A percentile compares a stretch with the other conserved stretches of the same genome.
Evolutionary conservation across 371 early-diverging fungal genomes (phyloP).

Genomic region (Zychaea mexicana): DNA sequence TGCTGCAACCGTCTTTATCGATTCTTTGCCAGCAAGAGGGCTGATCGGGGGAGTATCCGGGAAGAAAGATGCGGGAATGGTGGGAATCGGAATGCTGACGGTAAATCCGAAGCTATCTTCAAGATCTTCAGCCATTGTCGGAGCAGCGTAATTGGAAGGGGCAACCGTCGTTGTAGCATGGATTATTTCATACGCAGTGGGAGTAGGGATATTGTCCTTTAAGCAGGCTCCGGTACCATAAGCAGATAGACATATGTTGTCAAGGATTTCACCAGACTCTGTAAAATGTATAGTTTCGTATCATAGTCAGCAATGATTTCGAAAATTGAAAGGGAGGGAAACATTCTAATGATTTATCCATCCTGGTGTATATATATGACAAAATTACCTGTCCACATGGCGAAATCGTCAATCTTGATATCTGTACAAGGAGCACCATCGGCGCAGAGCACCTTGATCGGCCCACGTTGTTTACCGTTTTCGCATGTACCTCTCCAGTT

Average conservation of each 20-base stretch:
- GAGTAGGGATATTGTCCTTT: background rate
- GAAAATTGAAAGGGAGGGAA: too few species aligned
- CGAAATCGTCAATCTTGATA: conserved; percentile 4
- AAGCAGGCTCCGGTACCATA: conserved; percentile 1
- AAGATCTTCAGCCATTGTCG: conserved; percentile 1
- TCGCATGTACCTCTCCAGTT: conserved; percentile 6
- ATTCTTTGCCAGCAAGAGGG: background rate
- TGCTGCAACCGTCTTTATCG: background rate
- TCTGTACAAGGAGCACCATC: conserved; percentile 8
- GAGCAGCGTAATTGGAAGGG: conserved; percentile 2
- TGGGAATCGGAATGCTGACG: background rate
- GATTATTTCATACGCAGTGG: background rate
- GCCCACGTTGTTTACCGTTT: conserved; percentile 3
- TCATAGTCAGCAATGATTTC: background rate
- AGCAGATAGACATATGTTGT: conserved; percentile 1
- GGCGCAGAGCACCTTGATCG: background rate
- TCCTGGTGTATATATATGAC: background rate
- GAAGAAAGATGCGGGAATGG: conserved; percentile 7
- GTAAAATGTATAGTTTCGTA: background rate
- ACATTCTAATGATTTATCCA: too few species aligned
- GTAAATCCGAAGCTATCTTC: conserved; percentile 4
- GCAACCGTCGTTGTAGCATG: background rate
- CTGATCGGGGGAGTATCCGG: conserved; percentile 10
- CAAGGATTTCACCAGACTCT: background rate
- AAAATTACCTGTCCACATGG: conserved; percentile 1